Evolutionary conservation across 192 early-diverging fungal genomes (phyloP).

Genomic region (Gaertneriomyces semiglobifer): DNA sequence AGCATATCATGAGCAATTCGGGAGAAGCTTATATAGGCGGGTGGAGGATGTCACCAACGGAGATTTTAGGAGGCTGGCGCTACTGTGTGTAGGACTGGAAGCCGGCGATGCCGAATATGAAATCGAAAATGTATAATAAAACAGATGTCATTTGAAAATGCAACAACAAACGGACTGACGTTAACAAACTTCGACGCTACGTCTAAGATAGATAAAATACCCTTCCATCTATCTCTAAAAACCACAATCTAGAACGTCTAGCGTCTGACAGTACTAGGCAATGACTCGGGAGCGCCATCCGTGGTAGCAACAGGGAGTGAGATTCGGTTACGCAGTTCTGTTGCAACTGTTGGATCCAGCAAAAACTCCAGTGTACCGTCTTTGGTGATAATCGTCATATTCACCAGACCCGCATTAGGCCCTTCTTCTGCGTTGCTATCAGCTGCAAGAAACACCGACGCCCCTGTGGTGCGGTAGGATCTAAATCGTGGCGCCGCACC

Average conservation of each 20-base stretch:
- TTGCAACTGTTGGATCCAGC: not conserved
- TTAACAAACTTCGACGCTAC: too few species aligned
- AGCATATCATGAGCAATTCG: constrained; percentile 29
- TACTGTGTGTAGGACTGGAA: constrained; percentile 20
- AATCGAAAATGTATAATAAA: too few species aligned
- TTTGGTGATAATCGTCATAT: not conserved
- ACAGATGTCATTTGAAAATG: too few species aligned
- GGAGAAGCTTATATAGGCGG: constrained; percentile 25
- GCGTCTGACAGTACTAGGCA: too few species aligned
- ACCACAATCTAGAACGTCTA: too few species aligned
- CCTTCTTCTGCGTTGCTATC: not conserved
- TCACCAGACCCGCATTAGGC: not conserved
- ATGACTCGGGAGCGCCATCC: too few species aligned
- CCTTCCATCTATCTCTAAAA: too few species aligned
- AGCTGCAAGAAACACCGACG: not conserved
- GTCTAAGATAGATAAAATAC: too few species aligned
- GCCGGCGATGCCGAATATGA: too few species aligned
- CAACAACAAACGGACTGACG: too few species aligned
- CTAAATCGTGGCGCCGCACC: not conserved
- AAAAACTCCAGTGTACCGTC: not conserved
- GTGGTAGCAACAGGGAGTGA: not conserved
- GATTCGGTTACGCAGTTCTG: not conserved
- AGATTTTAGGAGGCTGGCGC: constrained; percentile 35
- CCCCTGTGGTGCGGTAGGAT: not conserved
- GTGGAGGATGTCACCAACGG: constrained; percentile 39